Conservation (phyloP, 176 grass and related monocot species). For the Musa itinerans region DNA sequence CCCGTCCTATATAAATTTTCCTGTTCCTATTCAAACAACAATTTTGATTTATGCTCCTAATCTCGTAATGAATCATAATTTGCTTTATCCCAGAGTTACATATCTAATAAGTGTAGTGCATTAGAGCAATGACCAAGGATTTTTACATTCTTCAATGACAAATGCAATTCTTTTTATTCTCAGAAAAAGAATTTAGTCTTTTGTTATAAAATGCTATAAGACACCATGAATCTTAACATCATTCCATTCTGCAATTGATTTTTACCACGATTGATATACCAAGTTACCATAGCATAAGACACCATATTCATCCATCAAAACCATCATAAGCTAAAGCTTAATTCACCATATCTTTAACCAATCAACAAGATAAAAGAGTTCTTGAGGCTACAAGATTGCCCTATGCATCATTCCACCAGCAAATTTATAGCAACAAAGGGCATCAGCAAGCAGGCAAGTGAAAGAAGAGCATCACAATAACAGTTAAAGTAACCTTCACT, state of each 20-base stretch:
- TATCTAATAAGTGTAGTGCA: too few relatives aligned
- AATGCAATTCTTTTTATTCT: not conserved
- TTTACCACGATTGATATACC: not conserved
- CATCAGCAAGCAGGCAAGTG: constrained; percentile 12
- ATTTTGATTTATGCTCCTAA: not conserved
- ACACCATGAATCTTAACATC: not conserved
- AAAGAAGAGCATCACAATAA: not conserved
- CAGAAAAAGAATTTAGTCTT: not conserved
- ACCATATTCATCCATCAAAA: constrained; percentile 24
- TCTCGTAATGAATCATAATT: not conserved
- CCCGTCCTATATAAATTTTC: not conserved
- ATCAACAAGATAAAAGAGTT: constrained; percentile 14
- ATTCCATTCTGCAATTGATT: not conserved
- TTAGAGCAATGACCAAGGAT: too few relatives aligned
- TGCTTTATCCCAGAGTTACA: too few relatives aligned
- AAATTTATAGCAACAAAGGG: constrained; percentile 15
- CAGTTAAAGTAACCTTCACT: not conserved
- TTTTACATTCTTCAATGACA: not conserved
- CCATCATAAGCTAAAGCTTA: constrained; percentile 49
- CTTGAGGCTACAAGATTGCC: constrained; percentile 24
- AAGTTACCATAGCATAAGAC: not conserved
- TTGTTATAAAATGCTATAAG: too few relatives aligned
- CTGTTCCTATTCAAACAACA: too few relatives aligned
- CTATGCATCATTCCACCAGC: constrained; percentile 19
- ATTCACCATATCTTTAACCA: constrained; percentile 35